Evolutionary conservation across 2,329 filamentous ascomycete species (phyloP), one percentile per base, ranked within the genome.

Genomic region (Paracoccidioides brasiliensis): DNA sequence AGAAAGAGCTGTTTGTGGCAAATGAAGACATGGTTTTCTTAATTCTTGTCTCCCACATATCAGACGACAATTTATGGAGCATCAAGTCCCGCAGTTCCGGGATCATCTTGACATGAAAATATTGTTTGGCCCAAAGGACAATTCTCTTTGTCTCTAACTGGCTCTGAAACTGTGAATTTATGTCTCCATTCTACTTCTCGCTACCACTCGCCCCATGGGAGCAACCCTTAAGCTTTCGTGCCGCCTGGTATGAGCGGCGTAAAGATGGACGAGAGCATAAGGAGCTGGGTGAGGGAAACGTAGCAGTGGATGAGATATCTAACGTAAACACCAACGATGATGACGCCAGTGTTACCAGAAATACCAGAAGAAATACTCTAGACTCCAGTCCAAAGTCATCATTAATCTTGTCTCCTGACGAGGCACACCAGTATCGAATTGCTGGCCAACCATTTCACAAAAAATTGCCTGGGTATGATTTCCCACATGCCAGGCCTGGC

Each of bases 341-440:
- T 15, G 28, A 46, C 5, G 7, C 33, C 44, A 49, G 42, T 33
- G 43, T 9, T 5, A 38, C 30, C 15, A 44, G 52, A 12, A 37
- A 37, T 6, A 5, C 22, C 14, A 32, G 22, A 44, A 44, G 9
- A 37, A 43, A 43, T 10, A 28, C n/a, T 28, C 30, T 38, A 43
- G 9, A 40, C 40, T 43, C 37, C 5, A 5, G 60, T 48, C 59
- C 61, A 4, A 59, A 57, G 12, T 55, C 61, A 10, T 63, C 67
- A 15, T 56, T 67, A 42, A 60, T 67, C 28, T 59, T 74, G 15
- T 68, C 71, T 7, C 72, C 72, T 7, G 64, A 69, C 48, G 72
- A 74, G 61, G 66, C 67, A 44, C 65, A 69, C 55, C 72, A 76
- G 62, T 73, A 73, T 62, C 69, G 70, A 56, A 61, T 73, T 56